A percentile compares a stretch with the other conserved stretches of the same genome.
Evolutionary conservation across 2,329 filamentous ascomycete species (phyloP).

Genomic region (Penicillium brevicompactum): DNA sequence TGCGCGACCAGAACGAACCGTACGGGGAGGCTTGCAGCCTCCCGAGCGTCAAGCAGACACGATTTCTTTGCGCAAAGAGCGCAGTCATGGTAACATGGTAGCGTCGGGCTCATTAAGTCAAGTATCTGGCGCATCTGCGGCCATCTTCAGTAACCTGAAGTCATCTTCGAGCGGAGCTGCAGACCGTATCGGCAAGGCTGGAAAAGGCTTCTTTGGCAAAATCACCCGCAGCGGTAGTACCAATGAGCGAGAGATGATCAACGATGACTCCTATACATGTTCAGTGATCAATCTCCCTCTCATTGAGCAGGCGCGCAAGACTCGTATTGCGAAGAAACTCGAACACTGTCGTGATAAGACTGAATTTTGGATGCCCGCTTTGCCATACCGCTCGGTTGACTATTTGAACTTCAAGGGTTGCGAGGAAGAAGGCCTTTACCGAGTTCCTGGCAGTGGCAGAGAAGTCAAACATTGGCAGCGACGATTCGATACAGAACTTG

Average conservation of each 20-base stretch:
- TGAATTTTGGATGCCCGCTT: slow-evolving; percentile 97
- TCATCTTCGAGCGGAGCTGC: slow-evolving; percentile 73
- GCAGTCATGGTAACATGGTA: slow-evolving; percentile 40
- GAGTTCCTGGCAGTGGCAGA: slow-evolving; percentile 85
- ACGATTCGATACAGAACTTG: slow-evolving; percentile 83
- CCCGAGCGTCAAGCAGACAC: slow-evolving; percentile 61
- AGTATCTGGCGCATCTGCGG: slow-evolving; percentile 58
- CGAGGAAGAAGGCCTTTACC: slow-evolving; percentile 90
- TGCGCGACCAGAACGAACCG: slow-evolving; percentile 66
- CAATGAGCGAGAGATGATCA: slow-evolving; percentile 66
- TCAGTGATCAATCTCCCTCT: slow-evolving; percentile 85
- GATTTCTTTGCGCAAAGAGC: slow-evolving; percentile 37
- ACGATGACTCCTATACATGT: slow-evolving; percentile 80
- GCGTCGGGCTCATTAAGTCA: slow-evolving; percentile 51
- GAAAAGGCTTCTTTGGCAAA: slow-evolving; percentile 82
- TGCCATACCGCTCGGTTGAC: slow-evolving; percentile 94
- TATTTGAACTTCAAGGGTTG: slow-evolving; percentile 94
- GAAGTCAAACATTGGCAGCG: slow-evolving; percentile 94
- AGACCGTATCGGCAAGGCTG: slow-evolving; percentile 69
- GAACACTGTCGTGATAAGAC: slow-evolving; percentile 92
- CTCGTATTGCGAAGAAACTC: slow-evolving; percentile 85
- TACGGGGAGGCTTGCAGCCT: slow-evolving; percentile 63
- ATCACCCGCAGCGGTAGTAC: slow-evolving; percentile 70
- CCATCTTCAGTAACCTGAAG: slow-evolving; percentile 73
- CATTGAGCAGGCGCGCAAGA: slow-evolving; percentile 85